Base-by-base conservation (phyloP, 225 moss, liverwort and hornwort species). In the Climacium dendroides region DNA sequence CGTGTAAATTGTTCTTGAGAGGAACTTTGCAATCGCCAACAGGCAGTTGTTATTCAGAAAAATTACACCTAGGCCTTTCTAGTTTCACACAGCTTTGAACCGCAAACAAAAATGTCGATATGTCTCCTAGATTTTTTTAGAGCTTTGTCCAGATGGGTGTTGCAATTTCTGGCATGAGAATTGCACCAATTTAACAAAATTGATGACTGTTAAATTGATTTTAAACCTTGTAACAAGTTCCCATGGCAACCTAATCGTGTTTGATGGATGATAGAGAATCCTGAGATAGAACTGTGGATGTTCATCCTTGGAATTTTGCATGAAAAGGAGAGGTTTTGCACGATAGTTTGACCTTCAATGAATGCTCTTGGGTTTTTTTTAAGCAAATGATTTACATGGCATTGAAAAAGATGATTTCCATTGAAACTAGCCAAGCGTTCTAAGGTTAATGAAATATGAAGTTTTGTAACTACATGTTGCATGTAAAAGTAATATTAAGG, bases 351-450 rank as follows among this genome's bases (percentile, higher is more conserved):
- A 15, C 1, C 28, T 47, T 2, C 2, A 11, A 6, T 29, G 6
- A 47, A 17, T 3, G 7, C 2, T 47, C 1, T 30, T 30, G 30
- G 4, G 1, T 11, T 18, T 73, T 9, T 34, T 11, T 47, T 18
- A 47, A 19, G 3, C 2, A 43, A 43, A 43, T 43, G 16, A 43
- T 26, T 9, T 1, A 16, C 1, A 71, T 0, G 0, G 1, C 28
- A 43, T 6, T 3, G 2, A 28, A 43, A 26, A 29, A 2, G 30
- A 30, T 30, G 19, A 70, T 41, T 25, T 26, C 25, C 1, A 70
- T 0, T 0, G 11, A 30, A 1, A 47, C 11, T 2, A 45, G 17
- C 10, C 0, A 0, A 0, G 0, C 0, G 1, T 73, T 72, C 0
- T 0, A 26, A 1, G 16, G 1, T 29, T 19, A 32, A 19, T 34